Evolutionary conservation across 176 grass and related monocot genomes (phyloP), one percentile per base, ranked within the genome.

Genomic region (Raddia distichophylla): DNA sequence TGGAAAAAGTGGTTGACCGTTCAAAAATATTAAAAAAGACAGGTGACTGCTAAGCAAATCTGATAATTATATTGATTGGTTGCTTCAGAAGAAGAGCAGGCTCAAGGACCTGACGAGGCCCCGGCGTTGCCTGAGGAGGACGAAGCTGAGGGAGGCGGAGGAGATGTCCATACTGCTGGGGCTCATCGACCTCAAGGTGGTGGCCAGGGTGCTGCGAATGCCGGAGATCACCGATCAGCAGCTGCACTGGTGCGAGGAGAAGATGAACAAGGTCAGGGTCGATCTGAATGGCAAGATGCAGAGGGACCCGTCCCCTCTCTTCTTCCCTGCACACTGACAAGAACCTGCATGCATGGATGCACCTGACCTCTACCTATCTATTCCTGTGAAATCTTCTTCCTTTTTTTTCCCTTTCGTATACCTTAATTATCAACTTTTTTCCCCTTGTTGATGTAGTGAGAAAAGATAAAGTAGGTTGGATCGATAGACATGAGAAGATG

Each of bases 201-300:
- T 99, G 60, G 90, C 93, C 18, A 84, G 96, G 76, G 88, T 91
- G 85, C 72, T 99, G 53, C 90, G 96, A 58, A 90, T 91, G 93
- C 68, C 91, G 60, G 91, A 90, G 56, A 61, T 84, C 60, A 95
- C 79, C 7, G 88, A 84, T 48, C 90, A 95, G 65, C 96, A 99
- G 75, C 73, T 99, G 82, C 89, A 93, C 48, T 99, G 96, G 96
- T 99, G 96, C 50, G 91, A 95, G 63, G 88, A 95, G 87, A 99
- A 95, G 89, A 99, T 99, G 93, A 80, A 49, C 85, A 83, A 85
- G 68, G 87, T 99, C 17, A 77, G 72, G 14, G 71, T 99, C 12
- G 88, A 90, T 65, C 62, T 51, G 17, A 69, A 90, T 65, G 89
- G 91, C 37, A 90, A 79, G 86, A 86, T 95, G 73, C 85, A 95